Conservation (phyloP, 441 rosid genomes). For the Melastoma candidum region DNA sequence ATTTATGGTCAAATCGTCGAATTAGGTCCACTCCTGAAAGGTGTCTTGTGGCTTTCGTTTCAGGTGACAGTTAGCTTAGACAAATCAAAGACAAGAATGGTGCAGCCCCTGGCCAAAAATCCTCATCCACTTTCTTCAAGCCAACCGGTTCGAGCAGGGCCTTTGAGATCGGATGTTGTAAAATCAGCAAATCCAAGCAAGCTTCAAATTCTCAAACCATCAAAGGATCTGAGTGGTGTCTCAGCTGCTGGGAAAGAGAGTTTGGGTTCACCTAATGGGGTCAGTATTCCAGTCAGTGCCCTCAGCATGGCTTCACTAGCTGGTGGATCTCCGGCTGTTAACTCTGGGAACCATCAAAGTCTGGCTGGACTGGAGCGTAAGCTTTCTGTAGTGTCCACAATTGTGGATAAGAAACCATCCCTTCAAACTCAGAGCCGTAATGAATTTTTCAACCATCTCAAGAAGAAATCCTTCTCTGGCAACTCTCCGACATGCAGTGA, state of each 20-base stretch:
- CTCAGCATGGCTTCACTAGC: conserved; percentile 9
- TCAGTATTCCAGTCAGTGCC: conserved; percentile 16
- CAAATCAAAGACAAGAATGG: conserved; percentile 21
- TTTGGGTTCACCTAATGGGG: conserved; percentile 24
- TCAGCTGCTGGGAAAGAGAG: conserved; percentile 17
- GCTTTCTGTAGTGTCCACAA: conserved; percentile 7
- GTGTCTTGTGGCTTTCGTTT: conserved; percentile 4
- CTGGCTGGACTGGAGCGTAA: conserved; percentile 14
- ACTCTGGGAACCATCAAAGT: conserved; percentile 15
- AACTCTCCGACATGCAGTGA: conserved; percentile 10
- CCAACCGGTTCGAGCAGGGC: conserved; percentile 19
- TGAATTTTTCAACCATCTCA: conserved; percentile 19
- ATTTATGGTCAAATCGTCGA: neutral
- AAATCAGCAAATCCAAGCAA: conserved; percentile 20
- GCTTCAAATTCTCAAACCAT: conserved; percentile 27
- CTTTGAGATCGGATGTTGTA: conserved; percentile 18
- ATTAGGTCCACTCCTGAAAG: neutral
- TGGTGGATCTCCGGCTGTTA: conserved; percentile 18
- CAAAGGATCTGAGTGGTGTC: conserved; percentile 20
- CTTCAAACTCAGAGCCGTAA: conserved; percentile 17
- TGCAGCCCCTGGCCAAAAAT: conserved; percentile 15
- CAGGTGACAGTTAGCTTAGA: conserved; percentile 25
- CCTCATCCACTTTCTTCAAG: conserved; percentile 4
- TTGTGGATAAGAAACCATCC: conserved; percentile 25
- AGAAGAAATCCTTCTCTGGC: conserved; percentile 18